phyloP scores from a whole-genome alignment of 1,284 basidiomycete genomes.

The Rhodotorula sp. region DNA sequence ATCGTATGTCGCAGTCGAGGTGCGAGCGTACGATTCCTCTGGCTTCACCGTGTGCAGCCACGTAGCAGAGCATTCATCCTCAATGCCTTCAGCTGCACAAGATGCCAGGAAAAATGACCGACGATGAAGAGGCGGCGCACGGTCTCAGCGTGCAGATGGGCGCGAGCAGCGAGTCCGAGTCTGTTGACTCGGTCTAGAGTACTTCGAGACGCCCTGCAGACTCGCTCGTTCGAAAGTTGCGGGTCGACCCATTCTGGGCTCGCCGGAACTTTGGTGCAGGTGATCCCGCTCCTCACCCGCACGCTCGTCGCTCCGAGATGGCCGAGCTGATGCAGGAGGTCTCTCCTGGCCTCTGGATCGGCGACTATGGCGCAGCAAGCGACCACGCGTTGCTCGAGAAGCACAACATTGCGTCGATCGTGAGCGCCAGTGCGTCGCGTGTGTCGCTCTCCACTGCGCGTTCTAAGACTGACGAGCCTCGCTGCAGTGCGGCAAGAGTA shows the following conservation, averaged over 20 bases:
- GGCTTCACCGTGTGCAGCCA: no score
- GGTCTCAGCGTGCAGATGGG: no score
- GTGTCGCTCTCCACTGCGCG: neutral
- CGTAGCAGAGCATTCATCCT: no score
- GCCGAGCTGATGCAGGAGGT: slow-evolving; percentile 37
- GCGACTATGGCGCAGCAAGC: slow-evolving; percentile 41
- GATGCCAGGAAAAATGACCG: neutral
- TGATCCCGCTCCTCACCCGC: neutral
- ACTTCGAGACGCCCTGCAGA: no score
- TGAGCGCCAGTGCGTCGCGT: slow-evolving; percentile 41
- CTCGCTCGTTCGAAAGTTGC: neutral
- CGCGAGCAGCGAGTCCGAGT: no score
- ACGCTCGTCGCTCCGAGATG: neutral
- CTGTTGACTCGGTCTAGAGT: no score
- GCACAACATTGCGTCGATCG: slow-evolving; percentile 40
- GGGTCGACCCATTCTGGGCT: neutral
- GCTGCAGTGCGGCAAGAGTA: slow-evolving; percentile 44
- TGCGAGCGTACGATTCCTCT: no score
- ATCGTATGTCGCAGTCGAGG: no score
- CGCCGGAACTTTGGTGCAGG: neutral
- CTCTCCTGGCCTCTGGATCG: slow-evolving; percentile 44
- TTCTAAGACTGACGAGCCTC: neutral
- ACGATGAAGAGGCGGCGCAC: neutral
- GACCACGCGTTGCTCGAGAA: slow-evolving; percentile 29
- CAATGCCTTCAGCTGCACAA: no score